phyloP scores from a whole-genome alignment of 305 asterid genomes.

The Fraxinus paxiana region DNA sequence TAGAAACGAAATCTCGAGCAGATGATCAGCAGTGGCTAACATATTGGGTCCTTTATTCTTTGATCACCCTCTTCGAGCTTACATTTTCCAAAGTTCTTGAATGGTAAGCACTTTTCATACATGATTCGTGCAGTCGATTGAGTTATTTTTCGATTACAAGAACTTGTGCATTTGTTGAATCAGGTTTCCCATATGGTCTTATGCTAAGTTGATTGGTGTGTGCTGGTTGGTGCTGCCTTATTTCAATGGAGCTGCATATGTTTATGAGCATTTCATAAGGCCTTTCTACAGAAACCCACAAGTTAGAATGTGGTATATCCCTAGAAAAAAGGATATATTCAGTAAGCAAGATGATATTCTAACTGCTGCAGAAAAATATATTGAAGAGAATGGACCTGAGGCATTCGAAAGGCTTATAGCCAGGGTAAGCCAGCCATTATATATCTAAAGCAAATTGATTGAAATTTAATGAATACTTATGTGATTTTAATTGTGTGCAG shows the following conservation, averaged over 20 bases:
- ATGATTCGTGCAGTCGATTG: not conserved
- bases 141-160: not conserved
- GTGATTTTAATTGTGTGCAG: constrained; percentile 22
- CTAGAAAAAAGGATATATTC: constrained; percentile 54
- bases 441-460: not conserved
- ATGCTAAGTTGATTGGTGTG: constrained; percentile 53
- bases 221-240: constrained; percentile 83
- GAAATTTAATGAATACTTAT: not conserved
- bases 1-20: constrained; percentile 62
- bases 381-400: constrained; percentile 72
- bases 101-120: constrained; percentile 36
- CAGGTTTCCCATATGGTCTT: constrained; percentile 84
- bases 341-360: constrained; percentile 68
- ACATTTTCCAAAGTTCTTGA: constrained; percentile 65
- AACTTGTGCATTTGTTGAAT: not conserved
- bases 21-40: constrained; percentile 91
- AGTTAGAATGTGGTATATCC: constrained; percentile 61
- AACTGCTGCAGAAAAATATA: constrained; percentile 77
- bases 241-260: constrained; percentile 78
- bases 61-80: constrained; percentile 75
- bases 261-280: constrained; percentile 63
- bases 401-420: constrained; percentile 79
- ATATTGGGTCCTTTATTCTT: constrained; percentile 83
- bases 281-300: constrained; percentile 74
- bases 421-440: constrained; percentile 38